A percentile compares a stretch with the other conserved stretches of the same genome.
Evolutionary conservation across 202 grass and related monocot species (phyloP).

Genomic region (Cymbopogon flexuosus): DNA sequence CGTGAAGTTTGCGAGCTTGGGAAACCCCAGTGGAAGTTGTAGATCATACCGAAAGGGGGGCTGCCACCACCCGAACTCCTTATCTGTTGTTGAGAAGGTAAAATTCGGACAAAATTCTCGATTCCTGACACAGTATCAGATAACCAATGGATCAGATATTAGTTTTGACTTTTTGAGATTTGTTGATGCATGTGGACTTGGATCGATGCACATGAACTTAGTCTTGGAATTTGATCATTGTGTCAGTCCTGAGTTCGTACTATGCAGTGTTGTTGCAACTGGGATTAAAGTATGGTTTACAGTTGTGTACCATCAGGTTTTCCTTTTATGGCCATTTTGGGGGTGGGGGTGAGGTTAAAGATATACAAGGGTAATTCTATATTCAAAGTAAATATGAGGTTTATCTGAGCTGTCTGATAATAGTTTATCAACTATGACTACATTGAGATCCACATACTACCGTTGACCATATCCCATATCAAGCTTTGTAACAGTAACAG

Average conservation of each 20-base stretch:
- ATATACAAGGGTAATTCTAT: neutral
- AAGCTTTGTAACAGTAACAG: neutral
- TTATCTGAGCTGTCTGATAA: neutral
- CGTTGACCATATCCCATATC: conserved; percentile 2
- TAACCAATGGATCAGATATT: neutral
- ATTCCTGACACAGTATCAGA: conserved; percentile 11
- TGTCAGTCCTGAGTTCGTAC: conserved; percentile 34
- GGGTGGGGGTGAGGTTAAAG: neutral
- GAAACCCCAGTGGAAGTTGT: conserved; percentile 70
- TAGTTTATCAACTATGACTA: neutral
- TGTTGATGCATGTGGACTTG: conserved; percentile 39
- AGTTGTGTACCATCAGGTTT: neutral
- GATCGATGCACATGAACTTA: conserved; percentile 39
- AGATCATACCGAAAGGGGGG: conserved; percentile 57
- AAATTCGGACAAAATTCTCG: neutral
- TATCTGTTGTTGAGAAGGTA: conserved; percentile 78
- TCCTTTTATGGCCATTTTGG: neutral
- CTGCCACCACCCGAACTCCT: conserved; percentile 59
- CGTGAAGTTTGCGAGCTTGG: conserved; percentile 71
- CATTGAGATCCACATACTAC: neutral
- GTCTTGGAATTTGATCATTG: conserved; percentile 24
- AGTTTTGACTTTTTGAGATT: conserved; percentile 25
- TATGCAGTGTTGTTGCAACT: conserved; percentile 22
- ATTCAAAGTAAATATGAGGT: conserved; percentile 17
- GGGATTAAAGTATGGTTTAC: conserved; percentile 26